phyloP scores from a whole-genome alignment of 164 flowering plant species.

The Nymphaea thermarum region DNA sequence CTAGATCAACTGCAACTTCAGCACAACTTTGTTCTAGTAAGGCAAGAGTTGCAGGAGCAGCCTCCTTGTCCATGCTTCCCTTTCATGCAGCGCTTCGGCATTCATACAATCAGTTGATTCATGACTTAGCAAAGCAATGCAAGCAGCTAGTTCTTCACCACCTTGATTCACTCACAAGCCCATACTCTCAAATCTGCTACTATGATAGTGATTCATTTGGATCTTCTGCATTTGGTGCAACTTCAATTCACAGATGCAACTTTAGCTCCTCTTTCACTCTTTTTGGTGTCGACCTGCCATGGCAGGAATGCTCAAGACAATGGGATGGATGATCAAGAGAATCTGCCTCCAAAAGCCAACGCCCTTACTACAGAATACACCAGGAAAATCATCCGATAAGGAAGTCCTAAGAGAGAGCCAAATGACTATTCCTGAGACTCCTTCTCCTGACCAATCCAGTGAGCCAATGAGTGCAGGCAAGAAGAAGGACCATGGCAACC shows the following conservation, averaged over 20 bases:
- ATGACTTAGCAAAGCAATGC: slow-evolving; percentile 76
- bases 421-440: slow-evolving; percentile 93
- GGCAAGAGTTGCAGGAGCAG: slow-evolving; percentile 93
- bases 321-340: slow-evolving; percentile 47
- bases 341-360: slow-evolving; percentile 55
- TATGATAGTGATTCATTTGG: slow-evolving; percentile 45
- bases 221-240: slow-evolving; percentile 23
- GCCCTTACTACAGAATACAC: slow-evolving; percentile 52
- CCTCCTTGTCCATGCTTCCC: slow-evolving; percentile 79
- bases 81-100: slow-evolving; percentile 81
- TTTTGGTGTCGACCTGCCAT: slow-evolving; percentile 54
- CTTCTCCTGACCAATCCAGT: slow-evolving; percentile 87
- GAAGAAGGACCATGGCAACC: slow-evolving; percentile 51
- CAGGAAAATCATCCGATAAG: slow-evolving; percentile 52
- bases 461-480: slow-evolving; percentile 24
- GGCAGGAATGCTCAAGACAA: slow-evolving; percentile 23
- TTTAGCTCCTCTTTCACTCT: slow-evolving; percentile 27
- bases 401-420: slow-evolving; percentile 61
- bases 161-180: slow-evolving; percentile 95
- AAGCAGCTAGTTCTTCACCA: slow-evolving; percentile 85
- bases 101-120: slow-evolving; percentile 59
- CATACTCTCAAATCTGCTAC: slow-evolving; percentile 70
- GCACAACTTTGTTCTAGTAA: slow-evolving; percentile 86
- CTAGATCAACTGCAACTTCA: slow-evolving; percentile 55
- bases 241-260: slow-evolving; percentile 23